phyloP scores from a whole-genome alignment of 192 early-diverging fungal genomes.

The Entrophospora sp. region DNA sequence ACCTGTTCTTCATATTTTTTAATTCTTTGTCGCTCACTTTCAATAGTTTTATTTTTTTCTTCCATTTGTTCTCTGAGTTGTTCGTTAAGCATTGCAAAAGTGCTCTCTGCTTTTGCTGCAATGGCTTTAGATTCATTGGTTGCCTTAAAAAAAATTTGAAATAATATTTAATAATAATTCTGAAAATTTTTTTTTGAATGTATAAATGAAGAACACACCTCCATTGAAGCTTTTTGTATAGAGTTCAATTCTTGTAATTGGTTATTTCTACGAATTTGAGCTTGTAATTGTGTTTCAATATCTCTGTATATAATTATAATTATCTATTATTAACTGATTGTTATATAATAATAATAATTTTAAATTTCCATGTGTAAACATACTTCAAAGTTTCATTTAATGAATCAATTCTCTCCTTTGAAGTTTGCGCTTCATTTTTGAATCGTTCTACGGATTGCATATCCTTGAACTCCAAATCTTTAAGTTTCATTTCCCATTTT shows the following conservation, averaged over 20 bases:
- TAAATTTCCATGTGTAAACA: not conserved
- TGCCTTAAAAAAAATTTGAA: not conserved
- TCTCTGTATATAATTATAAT: conserved; percentile 11
- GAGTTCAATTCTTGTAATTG: conserved; percentile 29
- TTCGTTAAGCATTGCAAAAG: conserved; percentile 28
- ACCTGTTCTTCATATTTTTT: conserved; percentile 17
- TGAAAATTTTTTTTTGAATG: too few relatives aligned
- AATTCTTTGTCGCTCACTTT: conserved; percentile 25
- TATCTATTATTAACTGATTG: not conserved
- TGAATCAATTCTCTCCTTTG: conserved; percentile 31
- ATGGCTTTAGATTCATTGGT: not conserved
- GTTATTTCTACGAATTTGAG: conserved; percentile 23
- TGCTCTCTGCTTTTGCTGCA: conserved; percentile 20
- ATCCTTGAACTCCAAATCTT: conserved; percentile 26
- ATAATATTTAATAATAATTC: too few relatives aligned
- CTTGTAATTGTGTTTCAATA: conserved; percentile 28
- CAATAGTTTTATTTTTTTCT: conserved; percentile 23
- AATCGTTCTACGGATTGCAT: conserved; percentile 30
- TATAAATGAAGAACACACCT: conserved; percentile 14
- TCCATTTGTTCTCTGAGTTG: conserved; percentile 29
- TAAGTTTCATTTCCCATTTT: conserved; percentile 26
- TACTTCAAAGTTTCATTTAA: conserved; percentile 31
- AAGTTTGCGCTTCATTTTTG: conserved; percentile 30
- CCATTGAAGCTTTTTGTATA: conserved; percentile 22
- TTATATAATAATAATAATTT: not conserved